Percentiles rank a stretch among this genome's conserved stretches.
phyloP scores from a whole-genome alignment of 768 basidiomycete species.

The Cystofilobasidium ferigula region DNA sequence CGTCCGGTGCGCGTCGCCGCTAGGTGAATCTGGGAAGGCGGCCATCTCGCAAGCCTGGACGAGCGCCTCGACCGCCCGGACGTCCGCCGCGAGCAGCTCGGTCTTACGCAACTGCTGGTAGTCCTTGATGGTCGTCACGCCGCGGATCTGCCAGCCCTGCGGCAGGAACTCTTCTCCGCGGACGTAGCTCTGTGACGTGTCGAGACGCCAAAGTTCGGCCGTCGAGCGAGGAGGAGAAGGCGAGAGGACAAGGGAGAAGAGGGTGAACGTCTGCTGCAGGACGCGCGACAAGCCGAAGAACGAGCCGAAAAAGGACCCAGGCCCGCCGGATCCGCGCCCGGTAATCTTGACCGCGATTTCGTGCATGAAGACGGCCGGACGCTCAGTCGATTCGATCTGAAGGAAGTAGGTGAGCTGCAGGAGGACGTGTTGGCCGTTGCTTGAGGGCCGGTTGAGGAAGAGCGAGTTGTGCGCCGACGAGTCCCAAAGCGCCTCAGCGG shows the following conservation, averaged over 20 bases:
- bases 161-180: slow-evolving; percentile 71
- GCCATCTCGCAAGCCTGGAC: slow-evolving; percentile 40
- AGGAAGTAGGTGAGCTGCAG: slow-evolving; percentile 67
- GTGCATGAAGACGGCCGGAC: slow-evolving; percentile 78
- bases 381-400: slow-evolving; percentile 67
- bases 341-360: slow-evolving; percentile 77
- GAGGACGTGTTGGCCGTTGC: slow-evolving; percentile 63
- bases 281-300: slow-evolving; percentile 61
- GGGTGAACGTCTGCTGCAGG: slow-evolving; percentile 63
- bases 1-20: not conserved
- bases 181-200: slow-evolving; percentile 79
- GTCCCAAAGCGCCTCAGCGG: slow-evolving; percentile 76
- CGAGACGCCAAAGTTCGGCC: slow-evolving; percentile 83
- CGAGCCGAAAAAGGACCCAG: slow-evolving; percentile 67
- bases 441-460: slow-evolving; percentile 74
- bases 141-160: slow-evolving; percentile 72
- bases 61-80: slow-evolving; percentile 75
- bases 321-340: slow-evolving; percentile 61
- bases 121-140: slow-evolving; percentile 80
- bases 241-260: slow-evolving; percentile 68
- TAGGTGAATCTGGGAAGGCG: not conserved
- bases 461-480: slow-evolving; percentile 78
- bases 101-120: slow-evolving; percentile 59
- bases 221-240: slow-evolving; percentile 77
- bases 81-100: slow-evolving; percentile 70